These are phyloP conservation scores for Auricularia heimuer DNA, from an alignment of 768 basidiomycete genomes.

Conservation along the genomic window DNA sequence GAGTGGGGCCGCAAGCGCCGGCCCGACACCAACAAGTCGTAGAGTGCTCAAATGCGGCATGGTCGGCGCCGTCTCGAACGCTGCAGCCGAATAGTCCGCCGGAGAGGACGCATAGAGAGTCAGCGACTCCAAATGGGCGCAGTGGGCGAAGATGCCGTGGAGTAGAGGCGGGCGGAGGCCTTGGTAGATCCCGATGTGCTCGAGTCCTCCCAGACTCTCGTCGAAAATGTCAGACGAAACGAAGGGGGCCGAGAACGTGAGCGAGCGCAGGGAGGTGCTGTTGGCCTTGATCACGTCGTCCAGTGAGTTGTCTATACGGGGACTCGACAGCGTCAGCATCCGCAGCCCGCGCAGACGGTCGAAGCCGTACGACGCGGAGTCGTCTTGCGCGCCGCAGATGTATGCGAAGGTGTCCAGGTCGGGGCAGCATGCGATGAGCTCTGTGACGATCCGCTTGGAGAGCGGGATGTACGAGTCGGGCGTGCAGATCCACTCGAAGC, in stretches of 20 bases:
- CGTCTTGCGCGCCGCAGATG: background rate
- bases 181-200: background rate
- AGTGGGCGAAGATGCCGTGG: slow-evolving; percentile 17
- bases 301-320: background rate
- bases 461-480: background rate
- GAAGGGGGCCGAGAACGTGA: background rate
- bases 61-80: background rate
- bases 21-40: background rate
- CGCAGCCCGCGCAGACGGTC: background rate
- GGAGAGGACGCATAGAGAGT: background rate
- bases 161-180: background rate
- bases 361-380: background rate
- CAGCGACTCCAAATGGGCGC: slow-evolving; percentile 13
- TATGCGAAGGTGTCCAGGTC: background rate
- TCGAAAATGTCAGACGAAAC: background rate
- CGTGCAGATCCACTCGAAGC: background rate
- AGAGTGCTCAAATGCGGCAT: background rate
- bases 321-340: background rate
- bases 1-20: background rate
- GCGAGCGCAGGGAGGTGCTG: background rate
- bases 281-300: background rate
- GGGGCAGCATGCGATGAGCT: background rate
- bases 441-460: background rate
- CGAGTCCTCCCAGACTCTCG: background rate
- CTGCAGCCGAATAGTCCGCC: no score